Conservation (phyloP, 352 stramenopile genomes). For the Phytophthora gonapodyides region DNA sequence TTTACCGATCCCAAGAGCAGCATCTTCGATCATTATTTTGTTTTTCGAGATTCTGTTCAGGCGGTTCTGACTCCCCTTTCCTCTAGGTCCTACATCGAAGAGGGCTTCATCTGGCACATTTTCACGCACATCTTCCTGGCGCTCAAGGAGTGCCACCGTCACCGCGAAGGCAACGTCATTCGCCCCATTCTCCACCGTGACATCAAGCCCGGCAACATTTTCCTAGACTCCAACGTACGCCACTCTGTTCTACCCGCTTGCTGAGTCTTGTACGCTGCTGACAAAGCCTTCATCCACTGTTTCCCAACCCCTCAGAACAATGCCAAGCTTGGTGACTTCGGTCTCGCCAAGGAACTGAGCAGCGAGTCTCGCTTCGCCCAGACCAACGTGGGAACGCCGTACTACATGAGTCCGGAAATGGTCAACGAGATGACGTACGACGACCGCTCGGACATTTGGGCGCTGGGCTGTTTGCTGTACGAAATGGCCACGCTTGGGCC, state of each 20-base stretch:
- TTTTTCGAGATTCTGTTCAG: slow-evolving; percentile 11
- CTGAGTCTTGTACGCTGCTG: slow-evolving; percentile 10
- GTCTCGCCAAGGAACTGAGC: slow-evolving; percentile 90
- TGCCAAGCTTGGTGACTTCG: slow-evolving; percentile 92
- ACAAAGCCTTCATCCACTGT: slow-evolving; percentile 3
- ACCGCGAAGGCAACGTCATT: slow-evolving; percentile 80
- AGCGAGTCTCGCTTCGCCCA: slow-evolving; percentile 90
- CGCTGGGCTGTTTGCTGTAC: slow-evolving; percentile 90
- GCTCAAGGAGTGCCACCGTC: slow-evolving; percentile 90
- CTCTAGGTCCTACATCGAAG: slow-evolving; percentile 87
- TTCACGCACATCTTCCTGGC: slow-evolving; percentile 93
- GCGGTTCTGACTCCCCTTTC: slow-evolving; percentile 1
- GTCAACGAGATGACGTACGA: slow-evolving; percentile 94
- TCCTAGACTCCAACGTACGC: slow-evolving; percentile 88
- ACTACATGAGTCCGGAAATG: slow-evolving; percentile 94
- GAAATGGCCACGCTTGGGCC: slow-evolving; percentile 89
- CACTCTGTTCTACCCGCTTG: background rate
- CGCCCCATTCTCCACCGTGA: slow-evolving; percentile 90
- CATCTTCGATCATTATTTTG: slow-evolving; percentile 17
- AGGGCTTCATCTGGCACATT: slow-evolving; percentile 93
- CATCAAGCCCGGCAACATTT: slow-evolving; percentile 94
- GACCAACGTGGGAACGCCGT: slow-evolving; percentile 92
- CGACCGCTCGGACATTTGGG: slow-evolving; percentile 93
- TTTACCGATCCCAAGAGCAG: slow-evolving; percentile 9
- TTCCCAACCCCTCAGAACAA: slow-evolving; percentile 63